These are phyloP conservation scores for Sugiyamaella paludigena DNA, from an alignment of 1,139 yeast species.

Conservation along the genomic window DNA sequence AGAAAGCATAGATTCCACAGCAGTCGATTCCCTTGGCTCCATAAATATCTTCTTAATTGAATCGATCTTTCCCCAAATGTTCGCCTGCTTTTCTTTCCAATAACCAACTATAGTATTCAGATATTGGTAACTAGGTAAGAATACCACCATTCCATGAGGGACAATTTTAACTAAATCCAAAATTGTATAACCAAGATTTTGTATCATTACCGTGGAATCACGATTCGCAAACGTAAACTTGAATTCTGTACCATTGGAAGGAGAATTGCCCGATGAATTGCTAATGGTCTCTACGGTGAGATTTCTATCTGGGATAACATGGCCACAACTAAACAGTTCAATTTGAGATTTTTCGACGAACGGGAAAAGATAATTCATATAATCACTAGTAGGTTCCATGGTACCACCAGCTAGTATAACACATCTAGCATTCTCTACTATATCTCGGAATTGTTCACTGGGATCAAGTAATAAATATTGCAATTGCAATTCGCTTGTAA, in stretches of 20 bases:
- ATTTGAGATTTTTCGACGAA: constrained; percentile 43
- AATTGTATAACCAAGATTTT: constrained; percentile 53
- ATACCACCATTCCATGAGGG: constrained; percentile 76
- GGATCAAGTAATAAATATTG: constrained; percentile 82
- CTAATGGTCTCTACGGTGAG: constrained; percentile 57
- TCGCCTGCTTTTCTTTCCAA: constrained; percentile 55
- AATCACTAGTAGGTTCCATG: constrained; percentile 86
- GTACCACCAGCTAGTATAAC: constrained; percentile 92
- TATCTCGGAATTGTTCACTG: constrained; percentile 61
- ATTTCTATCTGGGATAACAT: constrained; percentile 72
- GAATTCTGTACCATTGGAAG: constrained; percentile 38
- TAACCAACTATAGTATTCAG: constrained; percentile 47
- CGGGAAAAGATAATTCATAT: constrained; percentile 64
- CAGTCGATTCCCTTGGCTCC: constrained; percentile 51
- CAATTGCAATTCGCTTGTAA: constrained; percentile 40
- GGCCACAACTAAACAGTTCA: constrained; percentile 70
- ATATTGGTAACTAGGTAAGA: constrained; percentile 83
- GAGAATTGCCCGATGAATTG: too few species aligned
- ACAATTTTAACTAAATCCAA: constrained; percentile 45
- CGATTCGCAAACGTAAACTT: constrained; percentile 73
- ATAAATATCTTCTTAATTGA: constrained; percentile 43
- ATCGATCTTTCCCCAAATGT: constrained; percentile 30
- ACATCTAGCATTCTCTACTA: constrained; percentile 65
- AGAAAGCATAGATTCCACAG: constrained; percentile 47
- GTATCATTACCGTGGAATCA: constrained; percentile 46